Percentiles rank a stretch among this genome's conserved stretches.
Conservation (phyloP, 2,329 filamentous ascomycete genomes). For the Zymoseptoria pseudotritici region DNA sequence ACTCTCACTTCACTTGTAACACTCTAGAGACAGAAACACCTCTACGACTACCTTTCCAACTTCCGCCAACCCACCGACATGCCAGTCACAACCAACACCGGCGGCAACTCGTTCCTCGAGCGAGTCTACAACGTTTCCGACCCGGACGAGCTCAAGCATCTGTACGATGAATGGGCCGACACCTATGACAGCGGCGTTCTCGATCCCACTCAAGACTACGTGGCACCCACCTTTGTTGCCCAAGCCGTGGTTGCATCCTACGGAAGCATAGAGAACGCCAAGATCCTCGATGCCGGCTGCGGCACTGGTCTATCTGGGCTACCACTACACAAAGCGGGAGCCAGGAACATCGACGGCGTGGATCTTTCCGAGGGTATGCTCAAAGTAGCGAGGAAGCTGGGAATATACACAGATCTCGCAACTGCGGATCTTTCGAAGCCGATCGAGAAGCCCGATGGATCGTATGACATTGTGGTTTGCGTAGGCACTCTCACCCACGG, state of each 20-base stretch:
- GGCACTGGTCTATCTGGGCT: conserved; percentile 48
- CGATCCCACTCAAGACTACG: conserved; percentile 32
- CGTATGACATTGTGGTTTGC: conserved; percentile 46
- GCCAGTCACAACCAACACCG: conserved; percentile 7
- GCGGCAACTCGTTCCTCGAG: conserved; percentile 23
- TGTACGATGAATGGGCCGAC: conserved; percentile 42
- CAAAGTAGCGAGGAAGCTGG: conserved; percentile 40
- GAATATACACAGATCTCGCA: conserved; percentile 41
- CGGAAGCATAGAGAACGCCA: conserved; percentile 13
- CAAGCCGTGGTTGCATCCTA: conserved; percentile 23
- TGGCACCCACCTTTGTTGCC: conserved; percentile 35
- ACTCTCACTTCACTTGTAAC: background rate
- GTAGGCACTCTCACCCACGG: conserved; percentile 49
- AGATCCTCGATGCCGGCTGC: conserved; percentile 49
- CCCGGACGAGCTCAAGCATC: conserved; percentile 31
- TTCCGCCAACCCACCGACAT: background rate
- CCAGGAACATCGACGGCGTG: conserved; percentile 43
- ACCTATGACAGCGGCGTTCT: conserved; percentile 38
- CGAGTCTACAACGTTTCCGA: conserved; percentile 33
- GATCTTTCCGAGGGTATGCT: conserved; percentile 50
- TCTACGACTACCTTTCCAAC: background rate
- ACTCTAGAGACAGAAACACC: background rate
- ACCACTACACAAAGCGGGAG: conserved; percentile 38
- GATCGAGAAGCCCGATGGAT: conserved; percentile 33
- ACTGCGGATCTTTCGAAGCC: conserved; percentile 41